A percentile compares a stretch with the other conserved stretches of the same genome.
Conservation (phyloP, 805 yeast species). For the Ogataea trehalophila region DNA sequence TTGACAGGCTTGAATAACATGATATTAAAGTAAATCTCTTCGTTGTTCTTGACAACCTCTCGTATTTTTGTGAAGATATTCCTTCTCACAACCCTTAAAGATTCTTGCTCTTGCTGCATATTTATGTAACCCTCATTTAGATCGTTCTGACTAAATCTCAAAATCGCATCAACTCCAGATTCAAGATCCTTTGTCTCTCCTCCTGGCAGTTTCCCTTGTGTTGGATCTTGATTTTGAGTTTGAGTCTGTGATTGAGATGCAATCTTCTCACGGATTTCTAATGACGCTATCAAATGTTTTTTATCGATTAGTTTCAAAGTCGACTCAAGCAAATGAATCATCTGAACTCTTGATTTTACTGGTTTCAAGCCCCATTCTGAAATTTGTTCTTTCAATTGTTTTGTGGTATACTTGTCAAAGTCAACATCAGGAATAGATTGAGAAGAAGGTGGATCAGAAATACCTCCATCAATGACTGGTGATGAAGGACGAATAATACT, state of each 20-base stretch:
- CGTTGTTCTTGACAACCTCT: slow-evolving; percentile 11
- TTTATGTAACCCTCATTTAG: slow-evolving; percentile 9
- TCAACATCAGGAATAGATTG: slow-evolving; percentile 2
- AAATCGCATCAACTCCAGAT: slow-evolving; percentile 1
- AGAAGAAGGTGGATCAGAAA: slow-evolving; percentile 1
- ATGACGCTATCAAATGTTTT: not conserved
- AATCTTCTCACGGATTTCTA: not conserved
- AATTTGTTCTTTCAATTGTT: slow-evolving; percentile 22
- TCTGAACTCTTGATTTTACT: slow-evolving; percentile 27
- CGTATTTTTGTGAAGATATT: slow-evolving; percentile 17
- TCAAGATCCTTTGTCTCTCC: not conserved
- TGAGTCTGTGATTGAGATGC: slow-evolving; percentile 8
- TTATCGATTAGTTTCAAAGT: slow-evolving; percentile 19
- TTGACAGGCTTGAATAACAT: slow-evolving; percentile 24
- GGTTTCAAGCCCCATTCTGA: slow-evolving; percentile 37
- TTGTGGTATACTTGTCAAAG: slow-evolving; percentile 13
- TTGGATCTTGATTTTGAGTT: not conserved
- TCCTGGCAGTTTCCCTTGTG: not conserved
- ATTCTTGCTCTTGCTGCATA: slow-evolving; percentile 7
- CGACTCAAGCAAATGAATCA: slow-evolving; percentile 29
- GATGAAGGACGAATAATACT: not conserved
- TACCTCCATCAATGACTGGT: not conserved
- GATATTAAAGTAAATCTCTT: slow-evolving; percentile 13
- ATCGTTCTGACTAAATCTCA: slow-evolving; percentile 14
- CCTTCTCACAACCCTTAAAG: slow-evolving; percentile 5